Conservation (phyloP, 768 basidiomycete genomes). For the Coprinellus aureogranulatus region DNA sequence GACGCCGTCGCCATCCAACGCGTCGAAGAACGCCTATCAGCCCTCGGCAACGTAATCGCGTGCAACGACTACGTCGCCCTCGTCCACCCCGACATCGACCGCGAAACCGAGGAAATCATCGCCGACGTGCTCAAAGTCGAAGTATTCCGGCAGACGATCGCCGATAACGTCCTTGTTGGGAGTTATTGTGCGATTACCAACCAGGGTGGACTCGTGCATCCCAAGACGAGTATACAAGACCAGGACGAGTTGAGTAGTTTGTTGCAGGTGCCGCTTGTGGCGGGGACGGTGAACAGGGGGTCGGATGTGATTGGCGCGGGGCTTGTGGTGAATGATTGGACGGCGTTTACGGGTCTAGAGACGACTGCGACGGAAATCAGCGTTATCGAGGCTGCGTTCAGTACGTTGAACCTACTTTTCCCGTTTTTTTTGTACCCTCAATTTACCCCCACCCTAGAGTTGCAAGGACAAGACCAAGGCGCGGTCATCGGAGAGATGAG, state of each 20-base stretch:
- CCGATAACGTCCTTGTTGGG: constrained; percentile 95
- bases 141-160: constrained; percentile 96
- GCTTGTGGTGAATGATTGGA: constrained; percentile 98
- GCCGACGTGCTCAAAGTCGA: constrained; percentile 99
- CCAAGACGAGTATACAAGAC: constrained; percentile 94
- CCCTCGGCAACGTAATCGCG: constrained; percentile 96
- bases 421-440: neutral
- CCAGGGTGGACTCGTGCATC: constrained; percentile 96
- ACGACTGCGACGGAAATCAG: constrained; percentile 99
- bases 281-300: constrained; percentile 97
- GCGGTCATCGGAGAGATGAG: constrained; percentile 91
- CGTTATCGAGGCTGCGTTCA: constrained; percentile 97
- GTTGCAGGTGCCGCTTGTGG: constrained; percentile 92
- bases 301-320: constrained; percentile 98
- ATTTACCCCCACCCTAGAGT: constrained; percentile 45
- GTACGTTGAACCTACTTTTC: constrained; percentile 47
- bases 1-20: constrained; percentile 92
- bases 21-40: constrained; percentile 94
- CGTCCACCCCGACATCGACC: constrained; percentile 96
- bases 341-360: constrained; percentile 97
- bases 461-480: constrained; percentile 79
- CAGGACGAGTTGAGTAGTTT: constrained; percentile 95
- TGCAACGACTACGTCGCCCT: constrained; percentile 99
- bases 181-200: constrained; percentile 94
- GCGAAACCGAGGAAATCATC: constrained; percentile 99